Base-by-base conservation (phyloP, 306 rosid genomes). In the Medicago lupulina region DNA sequence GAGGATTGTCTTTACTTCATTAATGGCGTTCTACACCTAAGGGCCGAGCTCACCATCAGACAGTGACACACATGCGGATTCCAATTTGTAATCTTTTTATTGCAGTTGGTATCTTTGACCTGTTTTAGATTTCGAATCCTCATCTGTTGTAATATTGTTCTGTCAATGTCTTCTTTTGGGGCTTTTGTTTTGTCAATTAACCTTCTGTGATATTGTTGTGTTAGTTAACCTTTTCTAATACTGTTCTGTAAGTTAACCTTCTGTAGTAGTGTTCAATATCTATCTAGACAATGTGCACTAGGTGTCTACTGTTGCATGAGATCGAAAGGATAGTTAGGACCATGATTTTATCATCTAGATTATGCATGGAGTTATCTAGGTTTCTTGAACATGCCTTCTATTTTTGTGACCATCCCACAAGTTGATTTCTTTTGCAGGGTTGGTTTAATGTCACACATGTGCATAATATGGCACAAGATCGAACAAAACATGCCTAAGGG, bases 21-120 rank as follows among this genome's bases (percentile, higher is more conserved):
- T 49, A 92, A 96, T 12, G 98, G 96, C 2, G 97, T 96, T 47
- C 97, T 96, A 28, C 97, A 96, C 80, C 98, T 96, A 14, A 85
- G 87, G 88, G 99, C 99, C 2, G 99, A 92, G 82, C 99, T 96
- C 74, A 90, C 97, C 55, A 88, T 96, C 83, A 87, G 83, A 76
- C 90, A 78, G 53, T 90, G 89, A 90, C 78, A n/a, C 7, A 5
- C 6, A 34, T 6, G 38, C 59, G 34, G 13, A 14, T 41, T 53
- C 53, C 12, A 17, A 5, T 9, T 70, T 60, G 57, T 75, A 53
- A 73, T 55, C 78, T 36, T 68, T 55, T 50, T 16, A 50, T 70
- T 81, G 23, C 19, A 49, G 67, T 75, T 28, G 61, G 71, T 73
- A 65, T 67, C 68, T 65, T 62, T 80, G 75, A 66, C 71, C 79